Conservation (phyloP, 768 basidiomycete genomes). For the Coprinellus micaceus region DNA sequence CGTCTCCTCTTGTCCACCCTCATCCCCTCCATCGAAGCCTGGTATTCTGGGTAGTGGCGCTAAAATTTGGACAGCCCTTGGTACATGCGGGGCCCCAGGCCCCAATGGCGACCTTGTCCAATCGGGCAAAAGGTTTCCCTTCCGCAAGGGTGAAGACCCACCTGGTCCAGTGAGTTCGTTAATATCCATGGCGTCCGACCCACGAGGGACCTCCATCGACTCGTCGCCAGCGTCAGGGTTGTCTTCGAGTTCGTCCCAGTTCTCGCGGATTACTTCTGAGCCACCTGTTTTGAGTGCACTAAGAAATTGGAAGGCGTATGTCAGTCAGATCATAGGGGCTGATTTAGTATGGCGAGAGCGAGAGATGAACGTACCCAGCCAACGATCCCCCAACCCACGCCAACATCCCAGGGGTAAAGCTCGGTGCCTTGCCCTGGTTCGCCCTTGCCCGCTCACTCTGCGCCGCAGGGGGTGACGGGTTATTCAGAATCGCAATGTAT, state of each 20-base stretch:
- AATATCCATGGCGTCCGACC: background rate
- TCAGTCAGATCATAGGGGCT: conserved; percentile 3
- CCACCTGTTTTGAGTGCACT: conserved; percentile 88
- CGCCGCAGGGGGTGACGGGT: conserved; percentile 60
- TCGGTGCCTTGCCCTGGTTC: conserved; percentile 81
- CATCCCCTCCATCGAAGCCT: too few species aligned
- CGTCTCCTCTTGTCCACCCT: too few species aligned
- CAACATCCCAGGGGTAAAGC: conserved; percentile 76
- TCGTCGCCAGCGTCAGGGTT: conserved; percentile 40
- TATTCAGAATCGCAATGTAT: conserved; percentile 81
- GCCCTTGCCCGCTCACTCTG: conserved; percentile 48
- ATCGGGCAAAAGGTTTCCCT: conserved; percentile 60
- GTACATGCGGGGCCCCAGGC: conserved; percentile 49
- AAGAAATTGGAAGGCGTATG: background rate
- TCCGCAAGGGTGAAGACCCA: conserved; percentile 26
- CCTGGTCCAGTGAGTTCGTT: background rate
- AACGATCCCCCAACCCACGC: conserved; percentile 94
- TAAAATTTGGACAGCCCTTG: too few species aligned
- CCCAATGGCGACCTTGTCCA: conserved; percentile 72
- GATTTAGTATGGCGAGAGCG: background rate
- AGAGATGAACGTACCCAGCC: conserved; percentile 65
- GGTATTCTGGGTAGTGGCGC: too few species aligned
- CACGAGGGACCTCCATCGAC: conserved; percentile 7
- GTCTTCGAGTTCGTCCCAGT: conserved; percentile 73
- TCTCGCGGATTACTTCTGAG: conserved; percentile 74